These are phyloP conservation scores for Pyrenochaeta sp. DNA, from an alignment of 2,329 filamentous ascomycete species.

Conservation along the genomic window DNA sequence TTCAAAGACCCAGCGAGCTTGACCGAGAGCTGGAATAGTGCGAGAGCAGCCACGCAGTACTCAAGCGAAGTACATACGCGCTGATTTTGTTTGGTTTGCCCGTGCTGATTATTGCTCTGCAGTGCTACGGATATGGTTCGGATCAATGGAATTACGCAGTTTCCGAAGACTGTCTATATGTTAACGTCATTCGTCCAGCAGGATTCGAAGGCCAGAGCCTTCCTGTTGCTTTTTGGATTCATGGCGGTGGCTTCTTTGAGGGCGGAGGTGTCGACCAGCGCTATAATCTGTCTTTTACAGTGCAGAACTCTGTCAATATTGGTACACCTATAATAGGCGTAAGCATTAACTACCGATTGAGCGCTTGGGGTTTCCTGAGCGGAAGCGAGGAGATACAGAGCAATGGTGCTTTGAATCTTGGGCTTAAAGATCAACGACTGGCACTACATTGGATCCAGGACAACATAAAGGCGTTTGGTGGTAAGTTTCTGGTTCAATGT, in stretches of 20 bases:
- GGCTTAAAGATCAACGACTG: constrained; percentile 57
- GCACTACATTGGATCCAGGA: constrained; percentile 57
- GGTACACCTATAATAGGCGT: constrained; percentile 58
- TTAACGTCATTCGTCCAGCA: constrained; percentile 61
- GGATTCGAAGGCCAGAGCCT: constrained; percentile 48
- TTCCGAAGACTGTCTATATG: constrained; percentile 60
- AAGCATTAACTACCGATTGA: constrained; percentile 62
- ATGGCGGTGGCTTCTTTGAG: constrained; percentile 61
- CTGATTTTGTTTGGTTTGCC: background rate
- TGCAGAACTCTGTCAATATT: constrained; percentile 56
- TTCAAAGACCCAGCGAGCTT: constrained; percentile 60
- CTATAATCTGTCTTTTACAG: constrained; percentile 60
- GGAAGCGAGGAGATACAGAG: constrained; percentile 40
- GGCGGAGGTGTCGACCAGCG: constrained; percentile 63
- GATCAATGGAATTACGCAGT: constrained; percentile 50
- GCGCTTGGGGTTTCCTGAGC: constrained; percentile 70
- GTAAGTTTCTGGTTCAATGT: constrained; percentile 27
- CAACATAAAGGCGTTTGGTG: constrained; percentile 56
- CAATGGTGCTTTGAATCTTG: constrained; percentile 59
- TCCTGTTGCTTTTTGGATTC: constrained; percentile 65
- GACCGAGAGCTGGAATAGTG: constrained; percentile 51
- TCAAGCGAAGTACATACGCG: constrained; percentile 21
- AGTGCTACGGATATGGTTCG: constrained; percentile 50
- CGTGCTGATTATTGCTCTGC: constrained; percentile 11
- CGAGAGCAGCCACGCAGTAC: constrained; percentile 49